Conservation (phyloP, 108 stramenopile genomes). For the Discostella pseudostelligera region DNA sequence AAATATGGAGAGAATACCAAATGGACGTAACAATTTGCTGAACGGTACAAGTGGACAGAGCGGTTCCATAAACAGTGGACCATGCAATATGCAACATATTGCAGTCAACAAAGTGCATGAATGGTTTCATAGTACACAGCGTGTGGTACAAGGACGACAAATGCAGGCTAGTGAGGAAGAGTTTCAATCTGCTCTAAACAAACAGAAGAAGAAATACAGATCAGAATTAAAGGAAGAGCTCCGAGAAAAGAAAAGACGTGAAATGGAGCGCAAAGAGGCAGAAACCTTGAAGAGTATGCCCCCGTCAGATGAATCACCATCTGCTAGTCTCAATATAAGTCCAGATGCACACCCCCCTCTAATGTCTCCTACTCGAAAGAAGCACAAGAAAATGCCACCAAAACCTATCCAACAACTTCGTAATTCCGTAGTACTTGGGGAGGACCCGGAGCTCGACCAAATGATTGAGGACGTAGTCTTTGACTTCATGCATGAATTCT, state of each 20-base stretch:
- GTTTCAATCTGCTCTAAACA: constrained; percentile 1
- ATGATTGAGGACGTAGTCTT: constrained; percentile 27
- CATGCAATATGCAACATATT: neutral
- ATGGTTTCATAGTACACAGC: constrained; percentile 16
- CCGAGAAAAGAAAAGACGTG: constrained; percentile 1
- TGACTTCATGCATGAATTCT: constrained; percentile 12
- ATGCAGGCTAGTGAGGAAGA: constrained; percentile 6
- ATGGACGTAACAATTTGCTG: too few species aligned
- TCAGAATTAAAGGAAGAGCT: constrained; percentile 1
- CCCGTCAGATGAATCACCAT: neutral
- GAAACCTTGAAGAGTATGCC: neutral
- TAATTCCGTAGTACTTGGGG: constrained; percentile 19
- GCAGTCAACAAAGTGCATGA: constrained; percentile 5
- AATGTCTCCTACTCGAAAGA: constrained; percentile 6
- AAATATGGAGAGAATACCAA: neutral
- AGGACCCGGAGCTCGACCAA: constrained; percentile 25
- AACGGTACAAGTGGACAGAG: neutral
- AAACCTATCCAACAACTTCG: neutral
- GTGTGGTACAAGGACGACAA: neutral
- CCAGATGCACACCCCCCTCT: neutral
- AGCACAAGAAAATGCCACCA: constrained; percentile 9
- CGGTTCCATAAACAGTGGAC: neutral
- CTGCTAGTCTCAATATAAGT: neutral
- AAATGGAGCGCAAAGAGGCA: neutral
- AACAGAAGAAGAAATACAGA: constrained; percentile 8